Conservation (phyloP, 2,329 filamentous ascomycete species). For the Mycosphaerella sp. region DNA sequence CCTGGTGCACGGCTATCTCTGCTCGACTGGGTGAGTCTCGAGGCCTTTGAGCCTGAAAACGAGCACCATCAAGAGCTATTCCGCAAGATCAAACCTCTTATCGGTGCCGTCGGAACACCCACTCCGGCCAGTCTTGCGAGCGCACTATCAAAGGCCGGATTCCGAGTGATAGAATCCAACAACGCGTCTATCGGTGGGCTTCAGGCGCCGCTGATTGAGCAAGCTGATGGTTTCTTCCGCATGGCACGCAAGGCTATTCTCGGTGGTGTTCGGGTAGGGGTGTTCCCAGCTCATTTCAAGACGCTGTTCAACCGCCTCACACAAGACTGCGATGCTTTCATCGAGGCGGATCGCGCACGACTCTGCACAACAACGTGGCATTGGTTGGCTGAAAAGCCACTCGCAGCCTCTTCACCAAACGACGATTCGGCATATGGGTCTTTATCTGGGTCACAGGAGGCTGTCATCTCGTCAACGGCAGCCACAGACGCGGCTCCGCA, state of each 20-base stretch:
- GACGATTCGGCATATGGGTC: conserved; percentile 14
- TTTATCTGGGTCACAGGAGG: conserved; percentile 12
- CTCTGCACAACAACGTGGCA: conserved; percentile 29
- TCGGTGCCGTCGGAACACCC: conserved; percentile 30
- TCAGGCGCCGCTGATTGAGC: conserved; percentile 28
- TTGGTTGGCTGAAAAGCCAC: conserved; percentile 29
- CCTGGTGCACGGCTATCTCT: conserved; percentile 27
- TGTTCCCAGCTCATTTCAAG: conserved; percentile 28
- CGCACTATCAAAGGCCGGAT: conserved; percentile 25
- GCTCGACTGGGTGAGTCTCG: conserved; percentile 29
- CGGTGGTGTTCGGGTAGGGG: conserved; percentile 21
- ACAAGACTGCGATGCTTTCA: conserved; percentile 27
- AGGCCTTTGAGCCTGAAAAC: conserved; percentile 24
- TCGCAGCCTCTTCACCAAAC: background rate
- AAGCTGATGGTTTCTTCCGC: conserved; percentile 26
- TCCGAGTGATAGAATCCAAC: conserved; percentile 21
- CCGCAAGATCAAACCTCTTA: conserved; percentile 28
- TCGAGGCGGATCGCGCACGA: conserved; percentile 25
- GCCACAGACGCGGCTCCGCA: background rate
- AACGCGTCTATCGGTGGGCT: conserved; percentile 27
- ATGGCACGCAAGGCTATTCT: conserved; percentile 14
- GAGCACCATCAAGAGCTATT: conserved; percentile 24
- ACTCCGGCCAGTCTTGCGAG: conserved; percentile 23
- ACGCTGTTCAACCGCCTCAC: conserved; percentile 27
- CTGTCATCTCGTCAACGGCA: background rate